A percentile compares a stretch with the other conserved stretches of the same genome.
Evolutionary conservation across 805 yeast genomes (phyloP).

Genomic region (Ogataea naganishii): DNA sequence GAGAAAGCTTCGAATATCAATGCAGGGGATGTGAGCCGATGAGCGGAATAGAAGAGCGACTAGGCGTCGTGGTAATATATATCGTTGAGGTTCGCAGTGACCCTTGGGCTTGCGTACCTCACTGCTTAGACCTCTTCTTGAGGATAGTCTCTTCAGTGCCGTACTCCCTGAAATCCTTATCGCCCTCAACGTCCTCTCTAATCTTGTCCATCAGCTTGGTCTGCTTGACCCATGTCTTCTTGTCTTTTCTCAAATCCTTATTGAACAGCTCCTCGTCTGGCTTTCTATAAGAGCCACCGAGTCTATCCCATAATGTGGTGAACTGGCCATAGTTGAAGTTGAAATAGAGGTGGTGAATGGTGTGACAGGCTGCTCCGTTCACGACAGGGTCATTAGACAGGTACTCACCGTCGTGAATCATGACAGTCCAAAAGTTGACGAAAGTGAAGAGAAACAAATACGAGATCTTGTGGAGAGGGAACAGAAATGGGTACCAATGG

Average conservation of each 20-base stretch:
- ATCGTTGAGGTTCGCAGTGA: too few species aligned
- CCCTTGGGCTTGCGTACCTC: too few species aligned
- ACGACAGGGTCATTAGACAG: constrained; percentile 87
- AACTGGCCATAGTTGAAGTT: constrained; percentile 98
- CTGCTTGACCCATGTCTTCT: constrained; percentile 63
- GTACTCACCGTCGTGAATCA: constrained; percentile 98
- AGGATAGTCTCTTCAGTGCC: constrained; percentile 34
- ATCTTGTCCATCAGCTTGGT: constrained; percentile 67
- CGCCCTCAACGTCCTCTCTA: constrained; percentile 74
- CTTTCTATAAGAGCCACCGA: constrained; percentile 86
- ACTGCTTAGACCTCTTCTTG: too few species aligned
- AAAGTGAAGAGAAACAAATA: constrained; percentile 78
- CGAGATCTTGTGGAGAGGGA: constrained; percentile 85
- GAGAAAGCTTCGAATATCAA: too few species aligned
- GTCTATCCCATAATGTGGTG: constrained; percentile 96
- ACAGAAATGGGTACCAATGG: constrained; percentile 82
- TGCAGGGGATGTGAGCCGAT: too few species aligned
- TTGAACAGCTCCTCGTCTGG: constrained; percentile 86
- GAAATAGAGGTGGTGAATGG: constrained; percentile 93
- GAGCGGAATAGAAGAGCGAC: too few species aligned
- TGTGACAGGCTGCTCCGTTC: constrained; percentile 98
- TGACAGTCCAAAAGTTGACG: constrained; percentile 96
- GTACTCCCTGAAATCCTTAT: constrained; percentile 68
- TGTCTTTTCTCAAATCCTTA: constrained; percentile 45
- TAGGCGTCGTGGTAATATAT: too few species aligned